A percentile compares a stretch with the other conserved stretches of the same genome.
Evolutionary conservation across 108 stramenopile species (phyloP).

Genomic region (Schizochytrium sp.): DNA sequence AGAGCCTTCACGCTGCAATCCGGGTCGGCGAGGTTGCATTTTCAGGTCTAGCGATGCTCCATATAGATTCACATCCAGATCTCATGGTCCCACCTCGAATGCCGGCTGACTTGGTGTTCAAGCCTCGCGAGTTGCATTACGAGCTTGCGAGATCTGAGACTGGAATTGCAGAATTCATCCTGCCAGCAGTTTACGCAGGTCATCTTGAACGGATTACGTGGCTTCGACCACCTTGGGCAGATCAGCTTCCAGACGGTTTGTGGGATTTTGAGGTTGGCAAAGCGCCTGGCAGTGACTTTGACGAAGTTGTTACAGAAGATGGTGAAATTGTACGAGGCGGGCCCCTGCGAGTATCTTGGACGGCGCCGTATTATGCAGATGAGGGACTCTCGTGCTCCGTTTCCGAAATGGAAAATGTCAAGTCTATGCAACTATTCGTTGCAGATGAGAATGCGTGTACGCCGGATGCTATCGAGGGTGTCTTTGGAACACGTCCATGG

Average conservation of each 20-base stretch:
- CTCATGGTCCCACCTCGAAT: conserved; percentile 52
- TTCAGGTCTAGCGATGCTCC: conserved; percentile 36
- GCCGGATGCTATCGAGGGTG: neutral
- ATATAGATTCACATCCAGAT: conserved; percentile 49
- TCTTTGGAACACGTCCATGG: neutral
- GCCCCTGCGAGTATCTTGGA: conserved; percentile 14
- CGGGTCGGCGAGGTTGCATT: conserved; percentile 27
- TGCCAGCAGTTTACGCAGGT: conserved; percentile 48
- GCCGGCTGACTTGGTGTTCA: conserved; percentile 29
- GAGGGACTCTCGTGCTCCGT: neutral
- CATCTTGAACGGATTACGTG: conserved; percentile 22
- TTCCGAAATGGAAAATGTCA: neutral
- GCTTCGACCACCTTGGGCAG: conserved; percentile 32
- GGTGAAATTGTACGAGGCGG: neutral
- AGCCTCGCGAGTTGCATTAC: conserved; percentile 36
- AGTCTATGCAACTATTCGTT: conserved; percentile 14
- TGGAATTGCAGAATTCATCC: conserved; percentile 53
- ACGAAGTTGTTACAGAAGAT: conserved; percentile 1
- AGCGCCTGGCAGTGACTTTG: neutral
- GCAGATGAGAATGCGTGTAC: neutral
- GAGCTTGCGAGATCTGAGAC: conserved; percentile 43
- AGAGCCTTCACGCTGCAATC: conserved; percentile 56
- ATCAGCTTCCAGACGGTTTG: conserved; percentile 22
- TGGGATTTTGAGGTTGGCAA: conserved; percentile 15
- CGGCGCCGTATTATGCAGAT: conserved; percentile 15